phyloP scores from a whole-genome alignment of 2,329 filamentous ascomycete genomes.

The Colletotrichum siamense region DNA sequence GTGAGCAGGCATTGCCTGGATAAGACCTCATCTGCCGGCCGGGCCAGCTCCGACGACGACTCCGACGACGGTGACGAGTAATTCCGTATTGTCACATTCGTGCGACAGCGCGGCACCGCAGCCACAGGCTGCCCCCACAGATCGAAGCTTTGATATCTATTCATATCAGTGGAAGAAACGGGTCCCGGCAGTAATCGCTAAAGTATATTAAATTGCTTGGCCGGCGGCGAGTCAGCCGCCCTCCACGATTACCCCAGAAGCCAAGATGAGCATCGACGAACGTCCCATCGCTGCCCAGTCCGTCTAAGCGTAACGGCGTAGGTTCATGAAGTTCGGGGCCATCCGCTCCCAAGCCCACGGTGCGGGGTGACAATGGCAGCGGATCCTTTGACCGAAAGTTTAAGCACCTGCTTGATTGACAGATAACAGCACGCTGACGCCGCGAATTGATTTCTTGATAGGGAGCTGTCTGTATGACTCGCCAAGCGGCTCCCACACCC shows the following conservation, averaged over 20 bases:
- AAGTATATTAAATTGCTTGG: constrained; percentile 6
- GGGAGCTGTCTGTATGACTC: constrained; percentile 1
- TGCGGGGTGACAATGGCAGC: neutral
- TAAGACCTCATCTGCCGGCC: neutral
- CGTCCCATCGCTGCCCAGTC: neutral
- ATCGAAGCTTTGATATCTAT: neutral
- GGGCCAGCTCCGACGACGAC: neutral
- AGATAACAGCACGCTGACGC: neutral
- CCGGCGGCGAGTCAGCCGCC: constrained; percentile 1
- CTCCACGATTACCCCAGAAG: constrained; percentile 18
- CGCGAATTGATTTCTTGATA: neutral
- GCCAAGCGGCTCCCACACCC: neutral
- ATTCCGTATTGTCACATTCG: neutral
- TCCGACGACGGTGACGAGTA: neutral
- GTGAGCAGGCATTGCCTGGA: neutral
- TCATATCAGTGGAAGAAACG: neutral
- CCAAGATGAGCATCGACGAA: neutral
- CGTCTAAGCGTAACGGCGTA: neutral
- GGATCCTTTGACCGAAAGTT: neutral
- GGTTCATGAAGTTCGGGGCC: neutral
- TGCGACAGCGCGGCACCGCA: neutral
- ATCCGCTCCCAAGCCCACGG: neutral
- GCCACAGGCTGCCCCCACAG: neutral
- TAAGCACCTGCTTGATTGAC: neutral
- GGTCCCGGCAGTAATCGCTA: neutral